Conservation (phyloP, 2,329 filamentous ascomycete genomes). For the Dothideomycetes sp. region DNA sequence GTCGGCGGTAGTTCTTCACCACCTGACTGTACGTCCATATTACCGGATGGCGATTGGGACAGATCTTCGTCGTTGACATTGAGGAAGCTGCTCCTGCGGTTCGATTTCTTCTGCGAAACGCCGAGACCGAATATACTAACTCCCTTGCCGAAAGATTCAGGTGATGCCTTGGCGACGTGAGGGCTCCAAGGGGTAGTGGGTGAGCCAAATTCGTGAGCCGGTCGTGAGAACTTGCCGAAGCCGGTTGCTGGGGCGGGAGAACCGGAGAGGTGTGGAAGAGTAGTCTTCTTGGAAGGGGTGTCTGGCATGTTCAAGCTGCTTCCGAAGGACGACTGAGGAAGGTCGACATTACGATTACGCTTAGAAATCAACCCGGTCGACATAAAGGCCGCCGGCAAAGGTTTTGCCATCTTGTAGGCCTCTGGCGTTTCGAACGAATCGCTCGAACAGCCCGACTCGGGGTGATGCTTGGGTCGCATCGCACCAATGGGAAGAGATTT, state of each 20-base stretch:
- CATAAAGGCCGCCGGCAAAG: slow-evolving; percentile 76
- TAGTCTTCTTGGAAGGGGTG: slow-evolving; percentile 90
- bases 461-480: slow-evolving; percentile 40
- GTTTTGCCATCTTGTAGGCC: slow-evolving; percentile 66
- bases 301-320: slow-evolving; percentile 69
- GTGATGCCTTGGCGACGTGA: slow-evolving; percentile 50
- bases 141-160: slow-evolving; percentile 58
- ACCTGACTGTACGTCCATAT: slow-evolving; percentile 47
- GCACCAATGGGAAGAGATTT: slow-evolving; percentile 66
- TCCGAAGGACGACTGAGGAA: slow-evolving; percentile 43
- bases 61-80: slow-evolving; percentile 73
- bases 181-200: slow-evolving; percentile 75
- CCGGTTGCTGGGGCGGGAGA: slow-evolving; percentile 45
- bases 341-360: slow-evolving; percentile 70
- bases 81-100: slow-evolving; percentile 61
- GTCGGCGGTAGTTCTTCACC: slow-evolving; percentile 82
- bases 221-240: slow-evolving; percentile 52
- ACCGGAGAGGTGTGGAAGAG: slow-evolving; percentile 53
- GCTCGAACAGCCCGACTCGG: slow-evolving; percentile 32
- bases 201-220: slow-evolving; percentile 64
- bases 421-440: slow-evolving; percentile 63
- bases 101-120: slow-evolving; percentile 38
- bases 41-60: slow-evolving; percentile 47
- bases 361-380: slow-evolving; percentile 94
- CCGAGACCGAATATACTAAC: slow-evolving; percentile 50